phyloP scores from a whole-genome alignment of 148 eudicot species.

The Persicaria maculosa region DNA sequence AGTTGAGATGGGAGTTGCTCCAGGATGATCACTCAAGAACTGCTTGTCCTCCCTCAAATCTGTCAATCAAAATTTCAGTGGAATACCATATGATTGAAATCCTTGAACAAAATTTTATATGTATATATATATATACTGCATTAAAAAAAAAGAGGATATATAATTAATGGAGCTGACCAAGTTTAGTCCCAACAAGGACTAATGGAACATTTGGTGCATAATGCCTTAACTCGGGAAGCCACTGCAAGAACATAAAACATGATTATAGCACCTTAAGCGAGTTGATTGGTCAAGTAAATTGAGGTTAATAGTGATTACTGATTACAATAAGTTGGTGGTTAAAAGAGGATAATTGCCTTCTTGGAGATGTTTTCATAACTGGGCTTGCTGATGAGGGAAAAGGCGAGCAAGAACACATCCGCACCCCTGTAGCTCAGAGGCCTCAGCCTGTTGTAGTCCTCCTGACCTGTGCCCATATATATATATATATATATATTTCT shows the following conservation, averaged over 20 bases:
- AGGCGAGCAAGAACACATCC: slow-evolving; percentile 68
- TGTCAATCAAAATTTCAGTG: slow-evolving; percentile 9
- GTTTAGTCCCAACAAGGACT: slow-evolving; percentile 44
- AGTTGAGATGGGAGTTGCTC: slow-evolving; percentile 35
- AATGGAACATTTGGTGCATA: slow-evolving; percentile 52
- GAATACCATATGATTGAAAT: background rate
- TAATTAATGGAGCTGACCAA: slow-evolving; percentile 18
- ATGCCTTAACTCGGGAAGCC: slow-evolving; percentile 46
- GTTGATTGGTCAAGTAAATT: background rate
- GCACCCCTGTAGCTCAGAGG: slow-evolving; percentile 83
- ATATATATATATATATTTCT: no score
- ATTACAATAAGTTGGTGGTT: background rate
- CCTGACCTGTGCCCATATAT: slow-evolving; percentile 48
- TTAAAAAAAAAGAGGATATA: background rate
- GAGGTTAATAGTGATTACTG: background rate
- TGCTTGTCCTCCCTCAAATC: slow-evolving; percentile 46
- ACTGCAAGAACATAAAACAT: slow-evolving; percentile 19
- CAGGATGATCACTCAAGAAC: slow-evolving; percentile 33
- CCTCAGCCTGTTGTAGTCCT: slow-evolving; percentile 72
- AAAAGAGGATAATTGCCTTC: slow-evolving; percentile 32
- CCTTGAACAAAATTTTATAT: no score
- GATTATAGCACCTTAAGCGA: background rate
- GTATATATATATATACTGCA: no score
- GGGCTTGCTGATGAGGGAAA: slow-evolving; percentile 76
- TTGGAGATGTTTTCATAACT: slow-evolving; percentile 69